Base-by-base conservation (phyloP, 129 eudicot genomes). In the Chrysanthemum seticuspe region DNA sequence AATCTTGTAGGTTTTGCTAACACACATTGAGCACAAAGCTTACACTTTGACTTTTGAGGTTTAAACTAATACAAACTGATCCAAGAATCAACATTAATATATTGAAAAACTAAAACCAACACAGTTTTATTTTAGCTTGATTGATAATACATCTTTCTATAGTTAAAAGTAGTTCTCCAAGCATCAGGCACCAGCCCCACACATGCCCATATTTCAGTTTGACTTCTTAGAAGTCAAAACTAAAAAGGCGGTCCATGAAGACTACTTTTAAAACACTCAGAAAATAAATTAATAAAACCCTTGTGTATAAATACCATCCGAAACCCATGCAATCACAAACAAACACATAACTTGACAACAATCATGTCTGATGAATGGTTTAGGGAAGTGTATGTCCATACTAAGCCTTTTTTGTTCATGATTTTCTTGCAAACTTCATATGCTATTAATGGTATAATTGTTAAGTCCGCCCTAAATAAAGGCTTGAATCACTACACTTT, bases 401-500 rank as follows among this genome's bases (percentile, higher is more conserved):
- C 18, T 47, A 75, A 65, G 52, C 83, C 76, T 60, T 78, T 55
- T 19, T 2, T 71, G 36, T 49, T 70, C 60, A 69, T 80, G 72
- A 31, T 74, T 3, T 68, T 68, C 48, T 74, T 80, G 80, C 83
- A 80, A 63, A 74, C 72, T 68, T 23, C 67, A 1, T 80, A 74
- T 69, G 83, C 83, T 13, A 61, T 74, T 19, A 68, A 25, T 23
- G 72, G 67, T 52, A 51, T 80, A 54, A 51, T 80, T 2, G 72
- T 70, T 21, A 69, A 80, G 54, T 61, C 83, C 13, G 83, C 83
- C 23, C 34, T 80, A 61, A 68, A 74, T 61, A 68, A 80, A 65
- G 83, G 83, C 53, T 69, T 80, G 66, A 80, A 80, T 79, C 78
- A 64, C 40, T 69, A 75, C 69, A 70, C 75, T 25, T 78, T 78